phyloP scores from a whole-genome alignment of 371 early-diverging fungal genomes.

The Apophysomyces trapeziformis region DNA sequence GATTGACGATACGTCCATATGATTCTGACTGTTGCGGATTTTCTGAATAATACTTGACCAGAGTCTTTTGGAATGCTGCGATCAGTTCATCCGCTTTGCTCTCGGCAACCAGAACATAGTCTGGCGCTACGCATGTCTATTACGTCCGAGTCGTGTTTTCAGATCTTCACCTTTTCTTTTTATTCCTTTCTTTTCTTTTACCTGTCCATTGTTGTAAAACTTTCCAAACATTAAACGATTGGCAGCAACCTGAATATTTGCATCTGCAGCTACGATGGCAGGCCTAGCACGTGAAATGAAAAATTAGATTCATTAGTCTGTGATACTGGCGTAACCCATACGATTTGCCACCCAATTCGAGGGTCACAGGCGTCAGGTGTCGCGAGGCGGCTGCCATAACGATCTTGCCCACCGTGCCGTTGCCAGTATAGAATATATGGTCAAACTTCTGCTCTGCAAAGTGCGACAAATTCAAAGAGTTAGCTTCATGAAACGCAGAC shows the following conservation, averaged over 20 bases:
- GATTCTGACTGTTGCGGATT: constrained; percentile 54
- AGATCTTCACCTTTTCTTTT: not conserved
- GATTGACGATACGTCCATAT: constrained; percentile 72
- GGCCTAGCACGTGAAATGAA: constrained; percentile 49
- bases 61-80: constrained; percentile 43
- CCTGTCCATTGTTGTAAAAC: constrained; percentile 77
- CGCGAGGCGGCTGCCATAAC: constrained; percentile 81
- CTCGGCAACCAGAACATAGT: constrained; percentile 79
- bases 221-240: constrained; percentile 81
- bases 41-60: constrained; percentile 51
- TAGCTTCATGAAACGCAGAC: constrained; percentile 22
- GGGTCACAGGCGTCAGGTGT: constrained; percentile 77
- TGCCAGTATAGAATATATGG: constrained; percentile 94
- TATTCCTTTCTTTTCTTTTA: constrained; percentile 14
- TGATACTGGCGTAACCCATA: constrained; percentile 20
- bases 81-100: constrained; percentile 58
- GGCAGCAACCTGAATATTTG: constrained; percentile 68
- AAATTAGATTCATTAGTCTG: not conserved
- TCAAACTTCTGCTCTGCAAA: constrained; percentile 66
- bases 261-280: constrained; percentile 72
- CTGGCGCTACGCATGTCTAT: constrained; percentile 87
- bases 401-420: constrained; percentile 77
- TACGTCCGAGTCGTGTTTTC: not conserved
- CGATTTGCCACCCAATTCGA: constrained; percentile 90
- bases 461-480: not conserved